These are phyloP conservation scores for Bonnemaisonia californica DNA, from an alignment of 31 red algal genomes.

Conservation along the genomic window DNA sequence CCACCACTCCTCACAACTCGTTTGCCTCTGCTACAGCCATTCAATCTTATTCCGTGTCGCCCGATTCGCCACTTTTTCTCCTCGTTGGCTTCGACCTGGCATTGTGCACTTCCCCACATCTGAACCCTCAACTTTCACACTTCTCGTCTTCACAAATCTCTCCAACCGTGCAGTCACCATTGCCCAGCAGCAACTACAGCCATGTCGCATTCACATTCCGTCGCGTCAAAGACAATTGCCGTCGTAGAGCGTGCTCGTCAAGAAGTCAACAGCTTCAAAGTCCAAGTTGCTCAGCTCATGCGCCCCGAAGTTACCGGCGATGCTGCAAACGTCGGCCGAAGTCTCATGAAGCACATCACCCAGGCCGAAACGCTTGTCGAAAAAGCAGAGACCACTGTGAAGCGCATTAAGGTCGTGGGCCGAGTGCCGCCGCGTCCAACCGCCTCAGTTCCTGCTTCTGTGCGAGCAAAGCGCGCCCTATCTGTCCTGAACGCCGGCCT, in stretches of 20 bases:
- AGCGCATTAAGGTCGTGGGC: slow-evolving; percentile 19
- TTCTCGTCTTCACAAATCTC: no score
- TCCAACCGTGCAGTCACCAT: no score
- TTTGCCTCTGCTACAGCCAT: no score
- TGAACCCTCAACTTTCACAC: no score
- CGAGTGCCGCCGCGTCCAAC: slow-evolving; percentile 51
- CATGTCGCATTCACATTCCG: background rate
- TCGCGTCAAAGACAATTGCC: background rate
- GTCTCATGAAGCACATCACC: background rate
- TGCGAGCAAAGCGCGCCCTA: slow-evolving; percentile 53
- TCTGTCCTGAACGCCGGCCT: slow-evolving; percentile 48
- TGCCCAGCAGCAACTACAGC: no score
- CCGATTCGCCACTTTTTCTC: no score
- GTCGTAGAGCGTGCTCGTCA: slow-evolving; percentile 17
- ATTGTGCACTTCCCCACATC: no score
- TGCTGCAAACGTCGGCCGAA: background rate
- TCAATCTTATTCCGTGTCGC: no score
- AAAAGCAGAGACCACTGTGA: slow-evolving; percentile 54
- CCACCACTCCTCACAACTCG: no score
- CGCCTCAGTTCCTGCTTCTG: slow-evolving; percentile 41
- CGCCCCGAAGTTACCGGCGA: slow-evolving; percentile 13
- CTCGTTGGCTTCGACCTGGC: no score
- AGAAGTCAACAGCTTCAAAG: slow-evolving; percentile 22
- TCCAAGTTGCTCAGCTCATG: background rate
- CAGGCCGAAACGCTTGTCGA: slow-evolving; percentile 30